These are phyloP conservation scores for Halenospora varia DNA, from an alignment of 495 filamentous ascomycete genomes.

Conservation along the genomic window DNA sequence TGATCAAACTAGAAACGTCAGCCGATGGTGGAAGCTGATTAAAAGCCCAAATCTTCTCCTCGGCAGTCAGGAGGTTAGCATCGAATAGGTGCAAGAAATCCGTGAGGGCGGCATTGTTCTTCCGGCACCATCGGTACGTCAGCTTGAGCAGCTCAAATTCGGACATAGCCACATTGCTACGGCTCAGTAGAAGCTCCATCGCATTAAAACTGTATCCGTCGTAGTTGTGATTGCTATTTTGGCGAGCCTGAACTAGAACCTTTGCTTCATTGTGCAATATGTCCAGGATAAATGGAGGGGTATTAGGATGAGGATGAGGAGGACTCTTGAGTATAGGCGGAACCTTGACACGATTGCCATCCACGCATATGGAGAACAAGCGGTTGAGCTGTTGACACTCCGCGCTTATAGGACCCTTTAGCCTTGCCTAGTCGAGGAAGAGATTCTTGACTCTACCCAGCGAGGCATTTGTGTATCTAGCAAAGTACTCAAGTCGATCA, in stretches of 20 bases:
- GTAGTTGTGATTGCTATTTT: not conserved
- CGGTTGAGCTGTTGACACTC: conserved; percentile 50
- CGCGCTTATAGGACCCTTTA: conserved; percentile 38
- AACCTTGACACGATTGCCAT: conserved; percentile 44
- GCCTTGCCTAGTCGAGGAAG: conserved; percentile 46
- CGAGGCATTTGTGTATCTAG: conserved; percentile 42
- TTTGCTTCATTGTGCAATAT: conserved; percentile 37
- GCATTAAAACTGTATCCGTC: conserved; percentile 30
- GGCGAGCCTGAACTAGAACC: conserved; percentile 7
- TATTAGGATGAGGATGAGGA: conserved; percentile 25
- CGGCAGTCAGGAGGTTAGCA: conserved; percentile 34
- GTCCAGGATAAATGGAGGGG: conserved; percentile 41
- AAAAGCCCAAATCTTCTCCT: conserved; percentile 40
- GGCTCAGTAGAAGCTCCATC: conserved; percentile 37
- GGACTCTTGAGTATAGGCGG: conserved; percentile 38
- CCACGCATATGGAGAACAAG: conserved; percentile 48
- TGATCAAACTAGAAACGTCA: conserved; percentile 27
- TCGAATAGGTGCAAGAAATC: conserved; percentile 40
- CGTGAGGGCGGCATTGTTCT: conserved; percentile 27
- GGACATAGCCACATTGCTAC: conserved; percentile 38
- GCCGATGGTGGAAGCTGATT: conserved; percentile 30
- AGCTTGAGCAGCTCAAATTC: conserved; percentile 47
- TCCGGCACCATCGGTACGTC: conserved; percentile 36
- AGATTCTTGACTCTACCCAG: conserved; percentile 47
- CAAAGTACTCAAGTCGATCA: conserved; percentile 44